A percentile compares a stretch with the other conserved stretches of the same genome.
phyloP scores from a whole-genome alignment of 352 stramenopile genomes.

The Globisporangium paddicum region DNA sequence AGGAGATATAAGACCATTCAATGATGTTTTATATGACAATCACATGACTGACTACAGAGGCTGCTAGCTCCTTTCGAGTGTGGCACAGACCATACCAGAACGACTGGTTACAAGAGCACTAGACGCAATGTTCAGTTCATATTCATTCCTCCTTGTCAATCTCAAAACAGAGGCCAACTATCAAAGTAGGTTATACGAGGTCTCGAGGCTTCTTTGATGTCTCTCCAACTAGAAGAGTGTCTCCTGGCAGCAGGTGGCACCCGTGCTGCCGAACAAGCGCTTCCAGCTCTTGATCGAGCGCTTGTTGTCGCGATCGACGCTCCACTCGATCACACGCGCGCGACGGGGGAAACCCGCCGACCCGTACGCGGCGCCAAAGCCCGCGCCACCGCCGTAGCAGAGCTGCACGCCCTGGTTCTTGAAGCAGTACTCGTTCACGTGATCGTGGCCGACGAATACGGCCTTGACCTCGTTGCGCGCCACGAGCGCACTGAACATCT shows the following conservation, averaged over 20 bases:
- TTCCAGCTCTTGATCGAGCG: constrained; percentile 20
- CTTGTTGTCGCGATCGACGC: constrained; percentile 5
- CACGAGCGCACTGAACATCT: constrained; percentile 36
- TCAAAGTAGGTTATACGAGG: too few relatives aligned
- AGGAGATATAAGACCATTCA: too few relatives aligned
- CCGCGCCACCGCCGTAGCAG: constrained; percentile 51
- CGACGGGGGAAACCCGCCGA: constrained; percentile 22
- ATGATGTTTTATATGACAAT: too few relatives aligned
- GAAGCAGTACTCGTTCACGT: constrained; percentile 63
- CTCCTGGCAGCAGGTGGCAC: neutral
- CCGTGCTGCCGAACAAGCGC: constrained; percentile 12
- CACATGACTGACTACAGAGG: too few relatives aligned
- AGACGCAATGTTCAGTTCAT: too few relatives aligned
- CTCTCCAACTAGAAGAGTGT: neutral
- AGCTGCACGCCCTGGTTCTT: constrained; percentile 37
- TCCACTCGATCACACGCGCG: constrained; percentile 29
- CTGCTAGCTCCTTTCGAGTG: too few relatives aligned
- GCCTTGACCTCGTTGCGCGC: constrained; percentile 53
- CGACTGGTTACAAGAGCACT: too few relatives aligned
- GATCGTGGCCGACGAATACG: constrained; percentile 53
- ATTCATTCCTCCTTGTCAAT: neutral
- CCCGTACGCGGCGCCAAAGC: constrained; percentile 34
- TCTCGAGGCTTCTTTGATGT: neutral
- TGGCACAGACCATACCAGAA: too few relatives aligned
- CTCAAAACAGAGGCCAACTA: too few relatives aligned